Conservation (phyloP, 768 basidiomycete genomes). For the Tubosaeta sp. region DNA sequence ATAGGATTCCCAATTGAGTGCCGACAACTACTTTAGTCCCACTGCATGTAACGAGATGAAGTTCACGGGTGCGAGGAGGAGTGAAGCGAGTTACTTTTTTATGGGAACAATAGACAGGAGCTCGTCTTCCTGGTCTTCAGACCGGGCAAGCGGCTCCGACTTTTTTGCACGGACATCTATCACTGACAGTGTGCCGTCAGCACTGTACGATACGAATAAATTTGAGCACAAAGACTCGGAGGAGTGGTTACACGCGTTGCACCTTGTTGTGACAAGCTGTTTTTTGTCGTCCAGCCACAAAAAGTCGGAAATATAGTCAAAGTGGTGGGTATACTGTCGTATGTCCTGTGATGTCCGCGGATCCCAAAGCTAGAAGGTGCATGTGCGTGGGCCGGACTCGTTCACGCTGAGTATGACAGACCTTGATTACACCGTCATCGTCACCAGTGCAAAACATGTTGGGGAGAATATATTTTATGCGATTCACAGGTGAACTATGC, state of each 20-base stretch:
- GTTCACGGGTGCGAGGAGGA: not conserved
- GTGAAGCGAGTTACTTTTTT: slow-evolving; percentile 53
- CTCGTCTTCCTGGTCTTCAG: slow-evolving; percentile 96
- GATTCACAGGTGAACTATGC: slow-evolving; percentile 77
- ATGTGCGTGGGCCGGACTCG: not conserved
- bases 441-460: slow-evolving; percentile 83
- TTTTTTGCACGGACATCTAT: slow-evolving; percentile 87
- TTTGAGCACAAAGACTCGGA: not conserved
- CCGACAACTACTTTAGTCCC: slow-evolving; percentile 83
- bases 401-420: slow-evolving; percentile 26
- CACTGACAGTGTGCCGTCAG: slow-evolving; percentile 90
- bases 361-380: slow-evolving; percentile 75
- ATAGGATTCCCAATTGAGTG: slow-evolving; percentile 84
- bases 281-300: slow-evolving; percentile 80
- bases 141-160: slow-evolving; percentile 71
- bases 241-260: slow-evolving; percentile 1
- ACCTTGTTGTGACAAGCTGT: slow-evolving; percentile 88
- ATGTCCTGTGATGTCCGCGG: slow-evolving; percentile 62
- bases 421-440: slow-evolving; percentile 93
- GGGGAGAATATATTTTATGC: slow-evolving; percentile 66
- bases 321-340: slow-evolving; percentile 78
- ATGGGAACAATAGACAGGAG: slow-evolving; percentile 81
- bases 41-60: slow-evolving; percentile 31
- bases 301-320: slow-evolving; percentile 93
- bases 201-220: slow-evolving; percentile 43